Evolutionary conservation across 2,329 filamentous ascomycete genomes (phyloP), one percentile per base, ranked within the genome.

Genomic region (Tothia fuscella): DNA sequence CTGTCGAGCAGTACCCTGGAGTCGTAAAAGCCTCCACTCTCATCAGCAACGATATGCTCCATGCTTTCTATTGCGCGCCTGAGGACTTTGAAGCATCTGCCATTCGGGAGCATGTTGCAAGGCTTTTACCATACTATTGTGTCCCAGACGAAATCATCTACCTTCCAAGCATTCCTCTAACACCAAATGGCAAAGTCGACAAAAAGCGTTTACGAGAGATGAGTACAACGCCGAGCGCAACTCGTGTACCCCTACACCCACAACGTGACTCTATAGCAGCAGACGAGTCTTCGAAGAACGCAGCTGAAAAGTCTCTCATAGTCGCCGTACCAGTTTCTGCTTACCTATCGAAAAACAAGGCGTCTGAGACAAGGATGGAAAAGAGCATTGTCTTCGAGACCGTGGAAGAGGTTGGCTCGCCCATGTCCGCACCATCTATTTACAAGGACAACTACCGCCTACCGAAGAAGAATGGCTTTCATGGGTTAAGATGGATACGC

Each of bases 161-260:
- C 17, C 54, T 71, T 4, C 51, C 58, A 0, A 54, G 56, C 3
- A 61, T 76, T 20, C 69, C 71, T 1, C 57, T 70, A 19, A 76
- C 72, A 0, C 48, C 61, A 2, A 75, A 76, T 45, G 73, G 73
- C 33, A 76, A 76, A 54, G 64, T 73, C 32, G 67, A 76, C 54
- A 74, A 72, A 58, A 58, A 56, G 17, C 54, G 57, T 4, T 63
- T 76, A 3, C 56, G 53, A 6, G 50, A 52, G 7, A 48, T 66
- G n/a, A n/a, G n/a, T n/a, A n/a, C n/a, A n/a, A n/a, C n/a, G n/a
- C n/a, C n/a, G n/a, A n/a, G n/a, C n/a, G n/a, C n/a, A n/a, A n/a
- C n/a, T n/a, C n/a, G n/a, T n/a, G n/a, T n/a, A n/a, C n/a, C n/a
- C n/a, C n/a, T n/a, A n/a, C n/a, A n/a, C n/a, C n/a, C n/a, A n/a